Base-by-base conservation (phyloP, 768 basidiomycete genomes). In the Boletus tomentosulus region DNA sequence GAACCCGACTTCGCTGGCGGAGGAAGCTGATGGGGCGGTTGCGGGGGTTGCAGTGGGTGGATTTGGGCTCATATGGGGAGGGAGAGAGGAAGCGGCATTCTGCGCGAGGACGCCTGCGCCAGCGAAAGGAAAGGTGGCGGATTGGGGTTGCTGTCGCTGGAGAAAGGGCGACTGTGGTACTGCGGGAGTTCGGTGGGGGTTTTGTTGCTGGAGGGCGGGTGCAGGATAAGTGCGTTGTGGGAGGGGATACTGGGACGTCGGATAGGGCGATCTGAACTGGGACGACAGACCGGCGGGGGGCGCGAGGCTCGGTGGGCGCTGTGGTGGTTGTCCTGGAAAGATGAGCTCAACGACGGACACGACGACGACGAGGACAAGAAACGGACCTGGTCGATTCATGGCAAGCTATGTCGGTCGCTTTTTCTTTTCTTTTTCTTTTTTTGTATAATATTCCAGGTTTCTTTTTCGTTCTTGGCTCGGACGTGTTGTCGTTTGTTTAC, bases 251-350 rank as follows among this genome's bases (percentile, higher is more conserved):
- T 71, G 68, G 30, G 76, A 65, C 4, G 73, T 67, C n/a, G 77
- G 71, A 62, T 70, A 77, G 28, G 73, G 76, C 37, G 70, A 72
- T 64, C 87, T 83, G 70, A 82, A 89, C 62, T 85, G 86, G 38
- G 74, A 80, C 11, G 80, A 75, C 55, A 87, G 77, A 37, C 73
- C 74, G 56, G 86, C 79, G 55, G 83, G 84, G 30, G 85, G 82
- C 10, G 80, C 78, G 54, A 89, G 80, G 70, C 79, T 87, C 59
- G 89, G 87, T 48, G 88, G 87, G 69, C 88, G 78, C 71, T 89
- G 88, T 64, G 86, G 87, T 50, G 87, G 86, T 80, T 89, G 88
- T 65, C 87, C 86, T 89, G 68, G 56, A 48, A 44, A 53, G 58
- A 55, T 53, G 57, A 66, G 54, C 65, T 46, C 44, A 64, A 50